phyloP scores from a whole-genome alignment of 495 filamentous ascomycete species.

The Hypoxylon intermedium region DNA sequence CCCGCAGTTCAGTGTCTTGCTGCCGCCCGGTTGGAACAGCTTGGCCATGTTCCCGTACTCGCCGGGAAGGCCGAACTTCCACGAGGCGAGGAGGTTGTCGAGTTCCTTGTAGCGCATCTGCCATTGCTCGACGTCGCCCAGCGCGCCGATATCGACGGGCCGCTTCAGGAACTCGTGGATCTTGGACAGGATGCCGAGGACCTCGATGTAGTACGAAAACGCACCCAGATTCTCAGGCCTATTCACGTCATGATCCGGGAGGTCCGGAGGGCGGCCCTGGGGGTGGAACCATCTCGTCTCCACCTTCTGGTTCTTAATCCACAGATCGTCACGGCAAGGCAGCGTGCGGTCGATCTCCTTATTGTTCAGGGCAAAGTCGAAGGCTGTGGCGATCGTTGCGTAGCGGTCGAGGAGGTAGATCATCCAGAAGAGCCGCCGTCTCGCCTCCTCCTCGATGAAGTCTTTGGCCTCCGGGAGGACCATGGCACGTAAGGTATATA shows the following conservation, averaged over 20 bases:
- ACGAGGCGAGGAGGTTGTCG: conserved; percentile 75
- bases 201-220: conserved; percentile 86
- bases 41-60: conserved; percentile 83
- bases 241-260: conserved; percentile 66
- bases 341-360: conserved; percentile 86
- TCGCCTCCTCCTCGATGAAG: conserved; percentile 87
- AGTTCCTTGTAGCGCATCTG: conserved; percentile 84
- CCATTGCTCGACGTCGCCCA: conserved; percentile 87
- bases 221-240: conserved; percentile 82
- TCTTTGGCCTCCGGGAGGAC: conserved; percentile 80
- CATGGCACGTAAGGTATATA: conserved; percentile 83
- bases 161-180: conserved; percentile 86
- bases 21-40: conserved; percentile 68
- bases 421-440: conserved; percentile 89
- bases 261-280: conserved; percentile 46
- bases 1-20: conserved; percentile 73
- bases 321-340: conserved; percentile 86
- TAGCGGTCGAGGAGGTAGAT: conserved; percentile 88
- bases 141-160: conserved; percentile 84
- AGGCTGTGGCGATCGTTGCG: conserved; percentile 85
- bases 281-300: conserved; percentile 82
- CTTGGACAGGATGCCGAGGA: conserved; percentile 81
- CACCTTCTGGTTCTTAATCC: conserved; percentile 79
- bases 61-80: conserved; percentile 81
- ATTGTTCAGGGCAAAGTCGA: conserved; percentile 87